Evolutionary conservation across 495 filamentous ascomycete species (phyloP).

Genomic region (Hapsidospora chrysogenum): DNA sequence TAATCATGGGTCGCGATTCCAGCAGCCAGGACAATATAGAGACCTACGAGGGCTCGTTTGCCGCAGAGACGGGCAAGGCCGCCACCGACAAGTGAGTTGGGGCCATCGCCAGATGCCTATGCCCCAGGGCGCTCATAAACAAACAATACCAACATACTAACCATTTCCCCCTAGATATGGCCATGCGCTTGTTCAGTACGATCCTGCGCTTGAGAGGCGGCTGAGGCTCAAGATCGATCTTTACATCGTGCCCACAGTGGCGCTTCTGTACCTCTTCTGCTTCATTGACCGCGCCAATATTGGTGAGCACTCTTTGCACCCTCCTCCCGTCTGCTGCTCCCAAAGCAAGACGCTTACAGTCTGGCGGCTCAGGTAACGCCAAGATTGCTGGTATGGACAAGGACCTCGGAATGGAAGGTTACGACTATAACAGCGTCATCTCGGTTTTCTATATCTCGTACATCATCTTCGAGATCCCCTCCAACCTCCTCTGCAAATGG

Average conservation of each 20-base stretch:
- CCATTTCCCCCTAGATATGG: too few species aligned
- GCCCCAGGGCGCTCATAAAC: too few species aligned
- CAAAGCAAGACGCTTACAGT: neutral
- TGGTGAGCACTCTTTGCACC: conserved; percentile 13
- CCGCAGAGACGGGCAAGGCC: conserved; percentile 17
- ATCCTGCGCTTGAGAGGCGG: conserved; percentile 26
- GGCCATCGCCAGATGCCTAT: neutral
- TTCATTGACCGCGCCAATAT: conserved; percentile 35
- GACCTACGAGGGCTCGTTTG: too few species aligned
- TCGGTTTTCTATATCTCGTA: conserved; percentile 60
- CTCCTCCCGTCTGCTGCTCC: conserved; percentile 16
- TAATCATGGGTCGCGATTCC: too few species aligned
- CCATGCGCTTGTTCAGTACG: conserved; percentile 29
- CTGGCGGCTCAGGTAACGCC: conserved; percentile 9
- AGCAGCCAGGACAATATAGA: too few species aligned
- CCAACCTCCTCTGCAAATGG: conserved; percentile 45
- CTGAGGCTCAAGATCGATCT: conserved; percentile 24
- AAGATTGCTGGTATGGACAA: conserved; percentile 36
- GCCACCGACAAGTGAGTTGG: conserved; percentile 32
- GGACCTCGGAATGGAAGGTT: conserved; percentile 37
- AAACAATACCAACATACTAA: too few species aligned
- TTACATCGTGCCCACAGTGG: conserved; percentile 21
- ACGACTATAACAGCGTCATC: conserved; percentile 42
- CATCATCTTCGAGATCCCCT: conserved; percentile 53
- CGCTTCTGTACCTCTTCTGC: conserved; percentile 26